Evolutionary conservation across 2,329 filamentous ascomycete genomes (phyloP), one percentile per base, ranked within the genome.

Genomic region (Penicillium palitans): DNA sequence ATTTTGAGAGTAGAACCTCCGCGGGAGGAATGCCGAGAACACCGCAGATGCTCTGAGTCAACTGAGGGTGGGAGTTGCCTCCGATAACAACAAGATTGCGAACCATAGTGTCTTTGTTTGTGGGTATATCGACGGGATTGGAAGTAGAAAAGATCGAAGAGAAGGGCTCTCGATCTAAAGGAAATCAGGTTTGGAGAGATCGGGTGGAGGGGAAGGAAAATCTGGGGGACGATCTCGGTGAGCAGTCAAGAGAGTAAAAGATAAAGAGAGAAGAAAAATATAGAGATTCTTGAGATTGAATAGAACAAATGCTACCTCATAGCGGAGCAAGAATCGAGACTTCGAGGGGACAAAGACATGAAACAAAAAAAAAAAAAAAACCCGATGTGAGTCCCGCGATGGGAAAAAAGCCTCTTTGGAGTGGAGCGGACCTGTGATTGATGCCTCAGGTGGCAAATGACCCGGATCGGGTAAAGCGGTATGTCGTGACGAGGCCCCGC

Each of bases 1-100:
- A 99, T 79, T 97, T 97, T 72, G 83, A 85, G 50, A 98, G 86
- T 61, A 93, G 87, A 67, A 93, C 89, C 71, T 92, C 88, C 67
- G 91, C 91, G 21, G 86, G 82, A n/a, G 91, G 88, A 55, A 99
- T 87, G 68, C 93, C 91, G 60, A 99, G 88, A 67, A 91, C 88
- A 69, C 89, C 89, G 83, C 90, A 96, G 72, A 99, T 90, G 61
- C 84, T 90, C 69, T 96, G 88, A 65, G 91, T 90, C 66, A 98
- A 86, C 72, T 89, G 83, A 21, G 93, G 93, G 80, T 98, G 93
- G 71, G 93, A 96, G 75, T 90, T 95, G 61, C 95, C 93, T 68
- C 93, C 91, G 65, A 99, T 87, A 62, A 99, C 85, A 72, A 96
- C 91, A 66, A 99, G 91, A 76, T 96, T 96, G 76, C 93, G 89